A percentile compares a stretch with the other conserved stretches of the same genome.
Evolutionary conservation across 2,329 filamentous ascomycete genomes (phyloP).

Genomic region (Neopestalotiopsis rosae): DNA sequence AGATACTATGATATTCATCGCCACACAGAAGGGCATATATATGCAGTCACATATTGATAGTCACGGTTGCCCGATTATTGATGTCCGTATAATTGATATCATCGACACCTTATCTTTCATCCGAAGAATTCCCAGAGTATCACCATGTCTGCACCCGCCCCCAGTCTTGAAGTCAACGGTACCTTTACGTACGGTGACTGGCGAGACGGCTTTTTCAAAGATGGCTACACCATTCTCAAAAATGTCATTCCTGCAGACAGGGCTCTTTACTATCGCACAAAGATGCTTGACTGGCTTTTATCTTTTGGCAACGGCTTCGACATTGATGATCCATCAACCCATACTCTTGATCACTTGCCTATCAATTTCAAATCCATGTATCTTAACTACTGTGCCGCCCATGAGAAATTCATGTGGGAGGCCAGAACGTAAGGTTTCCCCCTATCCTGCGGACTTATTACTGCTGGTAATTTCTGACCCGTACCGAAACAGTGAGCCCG

Average conservation of each 20-base stretch:
- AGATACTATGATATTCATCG: too few species aligned
- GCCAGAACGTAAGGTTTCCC: slow-evolving; percentile 27
- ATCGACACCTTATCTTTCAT: too few species aligned
- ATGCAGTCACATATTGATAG: too few species aligned
- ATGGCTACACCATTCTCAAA: slow-evolving; percentile 53
- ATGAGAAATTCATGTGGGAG: slow-evolving; percentile 48
- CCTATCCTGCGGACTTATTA: too few species aligned
- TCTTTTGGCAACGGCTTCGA: slow-evolving; percentile 29
- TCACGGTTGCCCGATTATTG: too few species aligned
- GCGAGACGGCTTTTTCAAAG: background rate
- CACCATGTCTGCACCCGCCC: too few species aligned
- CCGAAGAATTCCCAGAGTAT: too few species aligned
- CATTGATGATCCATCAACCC: slow-evolving; percentile 37
- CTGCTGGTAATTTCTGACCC: too few species aligned
- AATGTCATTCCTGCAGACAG: slow-evolving; percentile 47
- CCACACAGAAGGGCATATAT: too few species aligned
- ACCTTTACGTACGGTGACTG: too few species aligned
- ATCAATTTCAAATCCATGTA: slow-evolving; percentile 38
- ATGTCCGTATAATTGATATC: too few species aligned
- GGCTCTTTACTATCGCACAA: slow-evolving; percentile 40
- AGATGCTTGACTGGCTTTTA: slow-evolving; percentile 27
- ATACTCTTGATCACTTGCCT: slow-evolving; percentile 42
- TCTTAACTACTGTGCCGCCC: slow-evolving; percentile 36
- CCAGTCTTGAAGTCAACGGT: too few species aligned
- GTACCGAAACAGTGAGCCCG: slow-evolving; percentile 33